Conservation (phyloP, 2,329 filamentous ascomycete genomes). For the Penicillium decumbens region DNA sequence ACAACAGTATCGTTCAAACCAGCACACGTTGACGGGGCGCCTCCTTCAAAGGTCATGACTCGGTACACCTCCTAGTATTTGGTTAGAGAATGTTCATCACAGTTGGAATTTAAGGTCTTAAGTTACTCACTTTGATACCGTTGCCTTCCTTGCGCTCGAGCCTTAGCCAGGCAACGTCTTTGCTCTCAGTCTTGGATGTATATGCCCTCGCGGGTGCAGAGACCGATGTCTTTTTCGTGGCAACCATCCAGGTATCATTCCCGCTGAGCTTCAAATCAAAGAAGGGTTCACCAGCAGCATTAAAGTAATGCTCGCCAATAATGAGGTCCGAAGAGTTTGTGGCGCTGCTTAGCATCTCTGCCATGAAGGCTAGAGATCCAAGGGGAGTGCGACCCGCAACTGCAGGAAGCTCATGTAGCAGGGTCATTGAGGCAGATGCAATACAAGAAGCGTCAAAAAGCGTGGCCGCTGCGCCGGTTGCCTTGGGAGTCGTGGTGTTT, state of each 20-base stretch:
- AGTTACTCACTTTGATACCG: constrained; percentile 29
- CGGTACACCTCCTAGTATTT: constrained; percentile 39
- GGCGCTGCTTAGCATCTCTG: constrained; percentile 15
- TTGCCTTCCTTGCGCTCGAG: constrained; percentile 25
- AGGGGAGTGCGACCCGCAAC: constrained; percentile 19
- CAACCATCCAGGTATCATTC: constrained; percentile 23
- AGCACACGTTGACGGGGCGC: constrained; percentile 33
- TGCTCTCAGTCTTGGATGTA: not conserved
- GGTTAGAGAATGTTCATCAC: constrained; percentile 8
- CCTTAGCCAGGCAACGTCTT: constrained; percentile 35
- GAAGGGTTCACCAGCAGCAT: constrained; percentile 22
- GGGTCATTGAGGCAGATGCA: constrained; percentile 22
- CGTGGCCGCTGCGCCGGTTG: constrained; percentile 45
- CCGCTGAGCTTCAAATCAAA: constrained; percentile 32
- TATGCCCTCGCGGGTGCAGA: constrained; percentile 22
- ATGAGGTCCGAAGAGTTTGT: constrained; percentile 21
- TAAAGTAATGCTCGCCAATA: constrained; percentile 39
- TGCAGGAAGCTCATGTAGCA: constrained; percentile 29
- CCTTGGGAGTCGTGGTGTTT: constrained; percentile 25
- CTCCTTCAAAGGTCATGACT: constrained; percentile 37
- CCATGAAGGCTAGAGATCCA: constrained; percentile 28
- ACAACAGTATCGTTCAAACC: constrained; percentile 28
- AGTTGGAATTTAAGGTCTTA: not conserved
- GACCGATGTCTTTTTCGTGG: constrained; percentile 27
- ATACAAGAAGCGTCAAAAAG: constrained; percentile 44